A percentile compares a stretch with the other conserved stretches of the same genome.
Conservation (phyloP, 1,284 basidiomycete species). For the Salmacisia buchloeana region DNA sequence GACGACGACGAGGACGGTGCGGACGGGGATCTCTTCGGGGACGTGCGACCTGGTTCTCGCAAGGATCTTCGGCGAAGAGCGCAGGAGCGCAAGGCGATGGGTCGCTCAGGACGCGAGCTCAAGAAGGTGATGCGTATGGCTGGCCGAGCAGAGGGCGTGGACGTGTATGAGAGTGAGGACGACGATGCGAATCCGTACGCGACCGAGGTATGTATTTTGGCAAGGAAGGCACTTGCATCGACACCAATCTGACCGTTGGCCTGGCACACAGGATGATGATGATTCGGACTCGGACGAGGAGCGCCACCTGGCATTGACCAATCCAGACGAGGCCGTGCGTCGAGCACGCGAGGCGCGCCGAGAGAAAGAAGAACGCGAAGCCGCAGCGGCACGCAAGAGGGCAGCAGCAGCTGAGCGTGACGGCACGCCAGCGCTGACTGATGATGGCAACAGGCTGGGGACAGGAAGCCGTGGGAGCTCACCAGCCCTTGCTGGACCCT, state of each 20-base stretch:
- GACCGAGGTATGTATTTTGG: slow-evolving; percentile 24
- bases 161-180: slow-evolving; percentile 46
- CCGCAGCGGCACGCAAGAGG: background rate
- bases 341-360: slow-evolving; percentile 34
- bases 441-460: background rate
- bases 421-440: background rate
- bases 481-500: no score
- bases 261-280: slow-evolving; percentile 2
- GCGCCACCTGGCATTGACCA: slow-evolving; percentile 42
- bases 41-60: background rate
- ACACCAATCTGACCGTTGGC: background rate
- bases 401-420: background rate
- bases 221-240: background rate
- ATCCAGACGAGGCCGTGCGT: slow-evolving; percentile 47
- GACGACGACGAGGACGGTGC: slow-evolving; percentile 24
- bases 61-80: slow-evolving; percentile 8
- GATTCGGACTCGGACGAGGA: slow-evolving; percentile 31
- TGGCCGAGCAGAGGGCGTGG: slow-evolving; percentile 41
- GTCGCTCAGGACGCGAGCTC: slow-evolving; percentile 47
- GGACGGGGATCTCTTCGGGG: slow-evolving; percentile 23
- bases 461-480: no score
- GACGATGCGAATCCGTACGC: slow-evolving; percentile 46
- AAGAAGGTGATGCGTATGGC: slow-evolving; percentile 50
- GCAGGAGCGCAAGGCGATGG: slow-evolving; percentile 35
- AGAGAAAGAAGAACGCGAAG: slow-evolving; percentile 20